These are phyloP conservation scores for Thyridium curvatum DNA, from an alignment of 2,329 filamentous ascomycete genomes.

Conservation along the genomic window DNA sequence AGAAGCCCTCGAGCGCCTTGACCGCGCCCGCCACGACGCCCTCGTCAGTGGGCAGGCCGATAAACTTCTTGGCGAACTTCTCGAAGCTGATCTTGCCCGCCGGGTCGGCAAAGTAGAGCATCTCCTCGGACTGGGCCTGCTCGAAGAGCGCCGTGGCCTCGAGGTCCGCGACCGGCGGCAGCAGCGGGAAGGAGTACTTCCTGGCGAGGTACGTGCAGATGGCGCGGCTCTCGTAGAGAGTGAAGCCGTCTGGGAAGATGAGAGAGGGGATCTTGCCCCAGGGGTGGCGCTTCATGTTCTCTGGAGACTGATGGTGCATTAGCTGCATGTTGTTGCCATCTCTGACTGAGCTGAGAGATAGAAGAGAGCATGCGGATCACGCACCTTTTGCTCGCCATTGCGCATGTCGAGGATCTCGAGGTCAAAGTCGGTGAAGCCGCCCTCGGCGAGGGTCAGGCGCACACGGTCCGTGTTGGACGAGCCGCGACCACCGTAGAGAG, in stretches of 20 bases:
- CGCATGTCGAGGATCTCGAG: constrained; percentile 27
- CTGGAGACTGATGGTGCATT: constrained; percentile 29
- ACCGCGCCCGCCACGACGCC: constrained; percentile 28
- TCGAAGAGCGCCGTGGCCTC: constrained; percentile 35
- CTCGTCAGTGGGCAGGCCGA: constrained; percentile 33
- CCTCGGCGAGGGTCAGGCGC: constrained; percentile 33
- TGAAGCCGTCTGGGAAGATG: constrained; percentile 31
- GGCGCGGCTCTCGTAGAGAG: constrained; percentile 37
- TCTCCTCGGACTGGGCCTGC: constrained; percentile 33
- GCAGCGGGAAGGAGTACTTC: constrained; percentile 37
- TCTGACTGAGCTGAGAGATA: too few species aligned
- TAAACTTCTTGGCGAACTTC: constrained; percentile 36
- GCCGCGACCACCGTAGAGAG: constrained; percentile 30
- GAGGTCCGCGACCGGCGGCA: constrained; percentile 28
- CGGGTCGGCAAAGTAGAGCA: constrained; percentile 34
- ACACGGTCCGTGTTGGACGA: constrained; percentile 36
- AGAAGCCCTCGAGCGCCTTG: constrained; percentile 29
- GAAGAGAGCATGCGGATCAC: constrained; percentile 10
- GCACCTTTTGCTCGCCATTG: constrained; percentile 34
- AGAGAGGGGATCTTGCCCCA: constrained; percentile 35
- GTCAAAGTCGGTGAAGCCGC: constrained; percentile 34
- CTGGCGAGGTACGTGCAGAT: constrained; percentile 39
- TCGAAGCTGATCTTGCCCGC: constrained; percentile 36
- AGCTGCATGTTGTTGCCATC: too few species aligned
- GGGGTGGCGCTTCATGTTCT: constrained; percentile 30